Base-by-base conservation (phyloP, 805 yeast species). In the Candida michaelii region DNA sequence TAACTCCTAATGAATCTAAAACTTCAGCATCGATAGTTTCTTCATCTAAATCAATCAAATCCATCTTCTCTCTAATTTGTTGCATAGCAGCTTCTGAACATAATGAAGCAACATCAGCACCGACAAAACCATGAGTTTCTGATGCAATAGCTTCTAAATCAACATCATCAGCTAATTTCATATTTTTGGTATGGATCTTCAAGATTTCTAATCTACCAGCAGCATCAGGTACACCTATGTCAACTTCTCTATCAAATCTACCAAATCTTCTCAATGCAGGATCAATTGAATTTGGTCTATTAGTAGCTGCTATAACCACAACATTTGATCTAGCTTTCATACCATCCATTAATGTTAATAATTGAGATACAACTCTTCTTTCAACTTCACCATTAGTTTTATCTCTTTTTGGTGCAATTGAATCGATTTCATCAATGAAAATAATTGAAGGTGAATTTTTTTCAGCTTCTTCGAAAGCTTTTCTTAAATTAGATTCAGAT, bases 81-180 rank as follows among this genome's bases (percentile, higher is more conserved):
- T 93, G 99, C 99, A 93, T 93, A 46, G 99, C 99, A 51, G 99
- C 99, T 73, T 95, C 99, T n/a, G 97, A 89, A 77, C 99, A 93
- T 60, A 93, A 76, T 6, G 98, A 90, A 1, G 99, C 99, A 58
- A 93, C 76, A 80, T 93, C 99, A 39, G 97, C 96, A 75, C 99
- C 99, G 46, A 93, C 99, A 61, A 90, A 93, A 74, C 99, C 99
- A 63, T 95, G 99, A 29, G 99, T 93, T 73, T 93, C 99, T 18
- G 95, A 74, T 12, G 99, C 98, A 63, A 93, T 85, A 30, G 91
- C 78, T 74, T 93, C 99, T 57, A 93, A 79, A 65, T 93, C 97
- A 41, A 93, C 99, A 59, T 88, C 98, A 48, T 82, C 96, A 21
- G 80, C 91, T 58, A 93, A 77, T 71, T 93, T 93, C 99, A 93